Evolutionary conservation across 306 rosid genomes (phyloP), one percentile per base, ranked within the genome.

Genomic region (Cicer bijugum): DNA sequence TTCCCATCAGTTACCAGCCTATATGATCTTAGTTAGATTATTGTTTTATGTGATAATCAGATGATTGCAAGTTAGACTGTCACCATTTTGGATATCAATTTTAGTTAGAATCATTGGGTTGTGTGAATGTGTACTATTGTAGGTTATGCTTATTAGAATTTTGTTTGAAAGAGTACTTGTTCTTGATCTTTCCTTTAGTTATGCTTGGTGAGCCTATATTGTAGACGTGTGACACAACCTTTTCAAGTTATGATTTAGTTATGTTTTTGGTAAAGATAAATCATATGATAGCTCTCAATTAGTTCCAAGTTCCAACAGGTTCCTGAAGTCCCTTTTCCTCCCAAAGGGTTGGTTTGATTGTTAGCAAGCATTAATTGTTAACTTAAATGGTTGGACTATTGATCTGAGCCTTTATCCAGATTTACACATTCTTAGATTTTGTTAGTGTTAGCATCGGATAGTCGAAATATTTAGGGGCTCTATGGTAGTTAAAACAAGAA

Each of bases 41-140:
- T 58, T 55, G 40, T 39, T 81, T 58, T 64, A 8, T 72, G 75
- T 71, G 48, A 62, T 79, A 69, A 78, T 71, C 70, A 67, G 67
- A 82, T 84, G 75, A 58, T 75, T 77, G 75, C 56, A 75, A 78
- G 75, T 55, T 82, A 84, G 88, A 80, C 69, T 78, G 66, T 71
- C 65, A 1, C 53, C 38, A 76, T 77, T 82, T 73, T 69, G 59
- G 79, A 76, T 74, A 69, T 48, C 75, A 65, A 38, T 33, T 58
- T 73, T 73, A 71, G 86, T 80, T 77, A 82, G 89, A 74, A 74
- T 47, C 53, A 12, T 17, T 8, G 71, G 68, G 85, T 64, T 72
- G 75, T 82, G 79, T 81, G 82, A 66, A 72, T 76, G 60, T 85
- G 74, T 76, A 75, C 39, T 79, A 62, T 66, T 79, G 68, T 85